Evolutionary conservation across 106 monocot species (phyloP), one percentile per base, ranked within the genome.

Genomic region (Allium cepa): DNA sequence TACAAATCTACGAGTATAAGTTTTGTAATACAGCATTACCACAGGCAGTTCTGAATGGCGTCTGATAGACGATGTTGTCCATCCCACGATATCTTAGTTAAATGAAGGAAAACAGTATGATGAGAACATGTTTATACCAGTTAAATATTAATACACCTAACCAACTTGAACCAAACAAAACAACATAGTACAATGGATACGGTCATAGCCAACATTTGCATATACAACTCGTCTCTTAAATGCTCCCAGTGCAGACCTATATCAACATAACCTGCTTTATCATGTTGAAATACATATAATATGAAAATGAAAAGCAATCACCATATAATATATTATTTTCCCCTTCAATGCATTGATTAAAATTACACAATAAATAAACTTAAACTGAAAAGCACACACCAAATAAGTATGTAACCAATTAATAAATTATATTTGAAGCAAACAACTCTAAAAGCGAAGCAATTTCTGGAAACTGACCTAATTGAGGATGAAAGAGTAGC

Each of bases 131-230:
- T 18, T 8, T 61, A 22, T 50, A 18, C 4, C 50, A 72, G 8
- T 16, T 46, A n/a, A 60, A 14, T 26, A 68, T 50, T 51, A 11
- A 68, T 50, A 3, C 56, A 60, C 59, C 14, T 60, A 13, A 60
- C 26, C 4, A 57, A 48, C 69, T 55, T 8, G 53, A 17, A 62
- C 3, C 3, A 22, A 50, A 15, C 8, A 52, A 51, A 4, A 12
- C 13, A 12, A 18, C 49, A 59, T 4, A 9, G 18, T 26, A 52
- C 57, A 68, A 78, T 78, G 87, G 94, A 94, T 94, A 94, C 94
- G 84, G 60, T 94, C 94, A 79, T 78, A 88, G 66, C 80, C 87
- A 66, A 81, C 94, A 81, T 94, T 94, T 67, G 94, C 85, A 81
- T 94, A 94, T 49, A 56, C 85, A 11, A 94, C 90, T 73, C 94